These are phyloP conservation scores for Capronia americana DNA, from an alignment of 2,329 filamentous ascomycete genomes.

Conservation along the genomic window DNA sequence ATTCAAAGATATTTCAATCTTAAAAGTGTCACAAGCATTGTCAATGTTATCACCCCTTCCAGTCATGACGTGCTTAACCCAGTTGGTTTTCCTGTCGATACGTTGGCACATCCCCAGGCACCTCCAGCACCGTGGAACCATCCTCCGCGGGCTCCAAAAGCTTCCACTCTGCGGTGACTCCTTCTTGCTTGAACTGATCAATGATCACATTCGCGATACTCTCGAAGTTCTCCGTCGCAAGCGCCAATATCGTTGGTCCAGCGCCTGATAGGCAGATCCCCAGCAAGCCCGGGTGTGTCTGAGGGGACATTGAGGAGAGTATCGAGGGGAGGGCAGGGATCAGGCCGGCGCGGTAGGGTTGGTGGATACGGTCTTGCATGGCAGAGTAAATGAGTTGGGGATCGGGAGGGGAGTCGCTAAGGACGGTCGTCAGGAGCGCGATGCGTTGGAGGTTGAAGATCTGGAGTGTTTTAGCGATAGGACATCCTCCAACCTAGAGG, in stretches of 20 bases:
- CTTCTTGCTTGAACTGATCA: constrained; percentile 66
- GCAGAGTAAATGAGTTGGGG: constrained; percentile 93
- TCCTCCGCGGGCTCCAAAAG: constrained; percentile 84
- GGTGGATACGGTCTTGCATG: constrained; percentile 99
- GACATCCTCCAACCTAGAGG: not conserved
- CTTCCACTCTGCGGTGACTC: constrained; percentile 82
- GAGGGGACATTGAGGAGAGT: constrained; percentile 86
- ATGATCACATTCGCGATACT: constrained; percentile 83
- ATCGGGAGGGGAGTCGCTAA: constrained; percentile 88
- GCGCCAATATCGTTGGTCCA: constrained; percentile 89
- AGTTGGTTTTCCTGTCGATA: constrained; percentile 17
- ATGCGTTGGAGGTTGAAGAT: constrained; percentile 93
- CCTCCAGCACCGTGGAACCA: constrained; percentile 49
- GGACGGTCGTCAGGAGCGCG: constrained; percentile 84
- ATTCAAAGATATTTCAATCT: not conserved
- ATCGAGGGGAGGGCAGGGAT: constrained; percentile 93
- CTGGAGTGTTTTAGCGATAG: constrained; percentile 37
- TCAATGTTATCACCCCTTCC: not conserved
- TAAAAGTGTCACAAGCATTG: not conserved
- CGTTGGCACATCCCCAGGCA: constrained; percentile 27
- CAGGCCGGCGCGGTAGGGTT: constrained; percentile 89
- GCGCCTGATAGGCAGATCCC: constrained; percentile 95
- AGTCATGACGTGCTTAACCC: not conserved
- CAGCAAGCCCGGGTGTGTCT: constrained; percentile 82
- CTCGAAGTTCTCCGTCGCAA: constrained; percentile 89